Evolutionary conservation across 768 basidiomycete species (phyloP).

Genomic region (Sarcodon sp.): DNA sequence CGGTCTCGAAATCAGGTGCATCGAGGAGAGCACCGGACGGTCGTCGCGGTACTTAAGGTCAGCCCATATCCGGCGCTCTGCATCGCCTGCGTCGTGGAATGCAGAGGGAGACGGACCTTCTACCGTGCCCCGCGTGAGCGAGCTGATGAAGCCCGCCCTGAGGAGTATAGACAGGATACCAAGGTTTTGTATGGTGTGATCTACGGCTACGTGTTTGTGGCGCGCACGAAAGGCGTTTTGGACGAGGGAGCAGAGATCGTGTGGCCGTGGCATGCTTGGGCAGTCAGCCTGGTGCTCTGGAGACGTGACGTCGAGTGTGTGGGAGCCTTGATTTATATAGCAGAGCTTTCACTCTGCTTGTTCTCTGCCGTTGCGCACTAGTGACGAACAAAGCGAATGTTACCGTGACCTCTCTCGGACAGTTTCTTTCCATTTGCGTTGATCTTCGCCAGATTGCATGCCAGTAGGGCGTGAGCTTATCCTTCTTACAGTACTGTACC

Average conservation of each 20-base stretch:
- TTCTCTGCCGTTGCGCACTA: too few species aligned
- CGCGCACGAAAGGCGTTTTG: conserved; percentile 90
- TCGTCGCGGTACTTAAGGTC: conserved; percentile 91
- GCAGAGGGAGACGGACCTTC: conserved; percentile 46
- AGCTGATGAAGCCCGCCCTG: conserved; percentile 78
- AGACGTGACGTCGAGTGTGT: too few species aligned
- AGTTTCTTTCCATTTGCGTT: too few species aligned
- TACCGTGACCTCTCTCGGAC: too few species aligned
- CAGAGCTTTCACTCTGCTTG: too few species aligned
- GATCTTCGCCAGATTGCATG: too few species aligned
- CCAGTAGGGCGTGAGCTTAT: too few species aligned
- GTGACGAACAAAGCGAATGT: too few species aligned
- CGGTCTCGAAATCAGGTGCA: conserved; percentile 78
- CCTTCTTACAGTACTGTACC: too few species aligned
- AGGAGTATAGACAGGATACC: conserved; percentile 89
- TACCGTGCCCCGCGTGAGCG: conserved; percentile 68
- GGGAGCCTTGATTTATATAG: too few species aligned
- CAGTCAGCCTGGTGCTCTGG: too few species aligned
- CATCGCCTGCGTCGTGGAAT: conserved; percentile 46
- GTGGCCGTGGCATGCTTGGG: conserved; percentile 42
- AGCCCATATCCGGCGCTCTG: conserved; percentile 81
- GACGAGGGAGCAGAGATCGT: conserved; percentile 80
- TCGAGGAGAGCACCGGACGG: conserved; percentile 64
- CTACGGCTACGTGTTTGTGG: conserved; percentile 62
- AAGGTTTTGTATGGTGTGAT: conserved; percentile 82